These are phyloP conservation scores for Euphrasia confusa DNA, from an alignment of 257 asterid genomes.

Conservation along the genomic window DNA sequence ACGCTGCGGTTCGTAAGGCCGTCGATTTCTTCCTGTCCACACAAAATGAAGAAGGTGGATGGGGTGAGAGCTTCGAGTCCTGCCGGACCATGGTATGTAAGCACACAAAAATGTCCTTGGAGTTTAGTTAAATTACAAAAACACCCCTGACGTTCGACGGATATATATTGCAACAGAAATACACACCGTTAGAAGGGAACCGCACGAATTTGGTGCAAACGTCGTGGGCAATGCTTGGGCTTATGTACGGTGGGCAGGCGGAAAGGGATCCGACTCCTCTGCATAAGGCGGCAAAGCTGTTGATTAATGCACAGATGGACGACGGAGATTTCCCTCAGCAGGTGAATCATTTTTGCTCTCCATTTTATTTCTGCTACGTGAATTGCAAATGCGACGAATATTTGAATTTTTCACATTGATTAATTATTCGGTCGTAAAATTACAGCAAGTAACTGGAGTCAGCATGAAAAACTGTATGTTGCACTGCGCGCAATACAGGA, in stretches of 20 bases:
- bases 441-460: constrained; percentile 71
- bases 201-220: constrained; percentile 78
- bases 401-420: too few relatives aligned
- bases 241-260: constrained; percentile 69
- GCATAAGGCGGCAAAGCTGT: constrained; percentile 66
- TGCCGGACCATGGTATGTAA: constrained; percentile 71
- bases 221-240: constrained; percentile 88
- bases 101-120: not conserved
- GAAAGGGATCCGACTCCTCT: constrained; percentile 69
- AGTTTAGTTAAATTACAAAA: not conserved
- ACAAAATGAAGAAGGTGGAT: constrained; percentile 80
- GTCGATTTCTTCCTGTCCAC: constrained; percentile 43
- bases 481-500: constrained; percentile 63
- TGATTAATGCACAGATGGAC: constrained; percentile 72
- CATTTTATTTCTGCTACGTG: not conserved
- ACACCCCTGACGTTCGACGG: not conserved
- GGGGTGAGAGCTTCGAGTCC: constrained; percentile 79
- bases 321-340: constrained; percentile 85
- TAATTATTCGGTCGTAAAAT: too few relatives aligned
- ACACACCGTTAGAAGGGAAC: constrained; percentile 66
- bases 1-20: constrained; percentile 49
- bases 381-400: too few relatives aligned
- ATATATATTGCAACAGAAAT: constrained; percentile 45
- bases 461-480: constrained; percentile 81
- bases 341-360: constrained; percentile 27